Evolutionary conservation across 495 filamentous ascomycete genomes (phyloP), one percentile per base, ranked within the genome.

Genomic region (Cladorrhinum samala): DNA sequence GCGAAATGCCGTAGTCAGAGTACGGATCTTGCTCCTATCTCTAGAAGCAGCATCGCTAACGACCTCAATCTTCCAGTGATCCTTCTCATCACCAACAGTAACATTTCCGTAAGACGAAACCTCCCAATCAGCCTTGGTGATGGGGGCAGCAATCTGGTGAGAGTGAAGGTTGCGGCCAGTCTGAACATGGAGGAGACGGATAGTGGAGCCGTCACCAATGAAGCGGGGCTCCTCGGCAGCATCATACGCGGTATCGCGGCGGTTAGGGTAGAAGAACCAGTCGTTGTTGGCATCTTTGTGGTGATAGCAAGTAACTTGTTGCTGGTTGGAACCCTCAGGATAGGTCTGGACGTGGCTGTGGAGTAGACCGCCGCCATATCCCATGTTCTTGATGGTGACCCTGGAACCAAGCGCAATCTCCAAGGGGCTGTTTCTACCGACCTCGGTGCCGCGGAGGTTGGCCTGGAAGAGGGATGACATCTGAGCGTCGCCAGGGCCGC

Each of bases 221-320:
- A 83, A 94, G 54, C 82, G 81, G 39, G 74, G 68, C 43, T 91
- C 73, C 27, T 76, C 82, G 25, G 87, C 82, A 2, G 81, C 68
- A 60, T 89, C 79, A 61, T 83, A 94, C n/a, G 87, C 85, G 2
- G 77, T 67, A 30, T 92, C 78, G 25, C 75, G 59, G 39, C 93
- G 86, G 72, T 90, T 93, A 16, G 93, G 94, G 64, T 96, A 95
- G 67, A 98, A 95, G 70, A 91, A 96, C 93, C 93, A 98, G 71
- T 98, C 94, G 63, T 98, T 98, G 76, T 98, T 98, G 60, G 93
- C 82, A 79, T 98, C 93, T 66, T 98, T 98, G 76, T 98, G 93
- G 69, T 98, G 93, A 67, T 98, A 98, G 73, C 93, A 98, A 25
- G 93, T 98, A 49, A 98, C 86, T 69, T 98, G 93, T 63, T 98